Evolutionary conservation across 2,329 filamentous ascomycete genomes (phyloP).

Genomic region (Coniochaeta sp.): DNA sequence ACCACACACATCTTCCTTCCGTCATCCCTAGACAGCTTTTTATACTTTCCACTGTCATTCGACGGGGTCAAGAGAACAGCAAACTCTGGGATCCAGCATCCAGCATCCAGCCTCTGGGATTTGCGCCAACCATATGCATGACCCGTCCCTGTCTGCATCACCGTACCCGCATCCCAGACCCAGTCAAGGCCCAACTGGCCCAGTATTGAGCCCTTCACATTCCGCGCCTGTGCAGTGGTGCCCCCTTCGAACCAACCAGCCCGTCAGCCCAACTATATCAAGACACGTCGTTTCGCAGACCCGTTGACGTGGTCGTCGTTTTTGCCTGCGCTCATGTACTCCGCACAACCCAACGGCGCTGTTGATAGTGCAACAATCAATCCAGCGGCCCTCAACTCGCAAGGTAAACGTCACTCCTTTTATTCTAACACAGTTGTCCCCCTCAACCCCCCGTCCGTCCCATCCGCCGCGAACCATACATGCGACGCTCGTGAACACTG

Average conservation of each 20-base stretch:
- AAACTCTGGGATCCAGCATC: conserved; percentile 6
- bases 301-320: conserved; percentile 34
- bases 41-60: conserved; percentile 18
- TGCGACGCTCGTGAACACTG: neutral
- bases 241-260: no score
- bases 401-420: conserved; percentile 50
- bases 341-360: conserved; percentile 64
- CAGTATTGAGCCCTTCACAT: conserved; percentile 20
- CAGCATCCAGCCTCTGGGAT: conserved; percentile 19
- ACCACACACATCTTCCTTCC: conserved; percentile 6
- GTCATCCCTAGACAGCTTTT: conserved; percentile 7
- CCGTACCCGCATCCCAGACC: conserved; percentile 27
- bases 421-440: conserved; percentile 13
- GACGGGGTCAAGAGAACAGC: conserved; percentile 13
- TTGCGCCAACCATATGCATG: conserved; percentile 45
- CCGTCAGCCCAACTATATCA: conserved; percentile 49
- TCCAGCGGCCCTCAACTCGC: conserved; percentile 75
- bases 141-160: conserved; percentile 37
- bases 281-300: conserved; percentile 53
- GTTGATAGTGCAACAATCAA: conserved; percentile 79
- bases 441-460: no score
- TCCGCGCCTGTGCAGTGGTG: conserved; percentile 20
- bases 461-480: neutral
- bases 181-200: conserved; percentile 10
- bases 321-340: conserved; percentile 45